These are phyloP conservation scores for Penicillium sp. DNA, from an alignment of 2,329 filamentous ascomycete genomes.

Conservation along the genomic window DNA sequence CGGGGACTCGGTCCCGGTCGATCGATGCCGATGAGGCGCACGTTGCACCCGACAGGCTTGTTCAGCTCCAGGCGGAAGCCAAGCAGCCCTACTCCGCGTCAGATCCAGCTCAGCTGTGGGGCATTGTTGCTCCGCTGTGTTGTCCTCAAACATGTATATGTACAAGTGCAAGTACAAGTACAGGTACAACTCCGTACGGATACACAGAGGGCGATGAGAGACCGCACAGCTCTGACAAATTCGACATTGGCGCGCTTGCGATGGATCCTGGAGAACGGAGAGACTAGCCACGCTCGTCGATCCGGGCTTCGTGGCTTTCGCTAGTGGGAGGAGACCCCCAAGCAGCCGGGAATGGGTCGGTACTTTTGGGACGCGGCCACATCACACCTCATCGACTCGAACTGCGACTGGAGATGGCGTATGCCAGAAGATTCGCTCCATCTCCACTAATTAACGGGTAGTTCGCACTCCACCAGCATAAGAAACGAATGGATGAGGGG, in stretches of 20 bases:
- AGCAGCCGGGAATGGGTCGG: not conserved
- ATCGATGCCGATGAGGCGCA: conserved; percentile 16
- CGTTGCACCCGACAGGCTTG: conserved; percentile 2
- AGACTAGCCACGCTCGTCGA: conserved; percentile 16
- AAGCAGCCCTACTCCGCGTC: not conserved
- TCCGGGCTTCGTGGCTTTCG: conserved; percentile 15
- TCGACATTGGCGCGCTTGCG: not conserved
- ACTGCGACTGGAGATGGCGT: not conserved
- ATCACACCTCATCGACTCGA: not conserved
- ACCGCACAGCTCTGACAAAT: conserved; percentile 1
- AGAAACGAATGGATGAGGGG: not conserved
- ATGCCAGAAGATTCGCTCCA: not conserved
- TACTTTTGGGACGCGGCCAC: too few species aligned
- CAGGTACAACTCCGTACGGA: not conserved
- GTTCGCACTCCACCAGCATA: not conserved
- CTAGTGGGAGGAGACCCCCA: conserved; percentile 11
- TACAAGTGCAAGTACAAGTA: too few species aligned
- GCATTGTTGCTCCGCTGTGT: not conserved
- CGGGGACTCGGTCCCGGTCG: conserved; percentile 13
- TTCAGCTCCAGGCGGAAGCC: conserved; percentile 7
- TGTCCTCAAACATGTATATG: not conserved
- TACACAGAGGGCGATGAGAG: too few species aligned
- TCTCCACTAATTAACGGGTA: not conserved
- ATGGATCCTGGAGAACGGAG: conserved; percentile 14
- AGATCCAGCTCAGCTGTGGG: conserved; percentile 1